A percentile compares a stretch with the other conserved stretches of the same genome.
Evolutionary conservation across 164 flowering plant species (phyloP).

Genomic region (Amborella trichopoda): DNA sequence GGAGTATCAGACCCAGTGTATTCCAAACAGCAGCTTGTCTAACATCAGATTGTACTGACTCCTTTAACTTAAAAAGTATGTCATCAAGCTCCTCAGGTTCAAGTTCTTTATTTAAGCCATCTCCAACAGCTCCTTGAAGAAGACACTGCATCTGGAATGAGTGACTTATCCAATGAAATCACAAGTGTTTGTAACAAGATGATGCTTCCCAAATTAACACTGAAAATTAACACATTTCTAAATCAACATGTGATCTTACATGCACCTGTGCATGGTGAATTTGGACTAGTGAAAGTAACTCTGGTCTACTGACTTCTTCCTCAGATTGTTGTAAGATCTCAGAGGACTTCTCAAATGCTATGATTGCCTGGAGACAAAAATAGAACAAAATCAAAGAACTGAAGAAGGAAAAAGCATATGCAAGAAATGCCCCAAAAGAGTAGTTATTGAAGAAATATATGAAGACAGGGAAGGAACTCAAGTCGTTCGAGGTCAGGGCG

Average conservation of each 20-base stretch:
- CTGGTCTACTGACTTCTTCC: conserved; percentile 78
- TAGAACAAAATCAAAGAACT: neutral
- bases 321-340: conserved; percentile 68
- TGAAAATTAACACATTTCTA: no score
- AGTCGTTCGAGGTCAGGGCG: no score
- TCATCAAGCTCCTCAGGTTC: conserved; percentile 67
- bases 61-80: conserved; percentile 51
- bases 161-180: no score
- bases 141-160: conserved; percentile 61
- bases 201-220: no score
- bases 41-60: conserved; percentile 55
- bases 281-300: conserved; percentile 68
- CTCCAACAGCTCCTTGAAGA: conserved; percentile 55
- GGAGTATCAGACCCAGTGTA: conserved; percentile 67
- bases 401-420: no score
- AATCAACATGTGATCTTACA: no score
- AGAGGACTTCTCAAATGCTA: conserved; percentile 74
- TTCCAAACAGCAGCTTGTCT: conserved; percentile 89
- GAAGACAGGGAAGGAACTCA: no score
- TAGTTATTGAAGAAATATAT: no score
- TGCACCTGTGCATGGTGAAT: conserved; percentile 94
- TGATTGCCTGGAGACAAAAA: conserved; percentile 40
- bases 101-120: conserved; percentile 55
- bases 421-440: no score
- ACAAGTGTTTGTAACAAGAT: no score